Percentiles rank a stretch among this genome's conserved stretches.
Evolutionary conservation across 768 basidiomycete genomes (phyloP).

Genomic region (Trametes punicea): DNA sequence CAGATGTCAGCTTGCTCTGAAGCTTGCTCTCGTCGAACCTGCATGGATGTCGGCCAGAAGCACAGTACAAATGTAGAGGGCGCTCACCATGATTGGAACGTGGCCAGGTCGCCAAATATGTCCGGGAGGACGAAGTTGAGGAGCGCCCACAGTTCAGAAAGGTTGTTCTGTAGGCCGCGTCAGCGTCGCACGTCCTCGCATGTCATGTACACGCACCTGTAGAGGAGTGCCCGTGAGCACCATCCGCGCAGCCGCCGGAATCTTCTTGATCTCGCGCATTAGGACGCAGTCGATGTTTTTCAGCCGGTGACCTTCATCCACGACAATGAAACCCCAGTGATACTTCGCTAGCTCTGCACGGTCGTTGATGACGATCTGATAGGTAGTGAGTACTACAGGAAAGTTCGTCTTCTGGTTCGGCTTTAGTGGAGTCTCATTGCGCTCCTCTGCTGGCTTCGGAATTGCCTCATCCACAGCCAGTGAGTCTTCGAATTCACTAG

Average conservation of each 20-base stretch:
- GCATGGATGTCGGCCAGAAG: constrained; percentile 25
- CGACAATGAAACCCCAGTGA: constrained; percentile 89
- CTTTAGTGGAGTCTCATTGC: constrained; percentile 20
- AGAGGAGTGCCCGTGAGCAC: constrained; percentile 95
- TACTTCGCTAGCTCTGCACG: constrained; percentile 61
- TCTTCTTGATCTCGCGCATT: constrained; percentile 87
- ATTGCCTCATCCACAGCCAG: constrained; percentile 10
- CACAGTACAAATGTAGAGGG: constrained; percentile 17
- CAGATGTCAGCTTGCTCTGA: constrained; percentile 51
- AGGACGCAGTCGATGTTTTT: constrained; percentile 94
- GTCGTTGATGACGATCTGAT: constrained; percentile 90
- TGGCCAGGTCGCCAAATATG: constrained; percentile 84
- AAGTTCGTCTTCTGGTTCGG: constrained; percentile 44
- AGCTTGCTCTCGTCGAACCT: constrained; percentile 75
- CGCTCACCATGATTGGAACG: constrained; percentile 82
- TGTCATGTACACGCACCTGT: constrained; percentile 54
- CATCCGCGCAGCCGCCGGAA: constrained; percentile 80
- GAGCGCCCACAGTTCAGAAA: constrained; percentile 91
- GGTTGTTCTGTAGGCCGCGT: constrained; percentile 70
- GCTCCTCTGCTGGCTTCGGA: background rate
- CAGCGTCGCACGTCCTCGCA: background rate
- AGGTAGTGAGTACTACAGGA: constrained; percentile 87
- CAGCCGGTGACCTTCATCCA: constrained; percentile 92
- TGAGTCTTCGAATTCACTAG: constrained; percentile 16
- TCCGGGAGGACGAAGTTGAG: constrained; percentile 96